phyloP scores from a whole-genome alignment of 2,329 filamentous ascomycete species.

The Hysterium pulicare region DNA sequence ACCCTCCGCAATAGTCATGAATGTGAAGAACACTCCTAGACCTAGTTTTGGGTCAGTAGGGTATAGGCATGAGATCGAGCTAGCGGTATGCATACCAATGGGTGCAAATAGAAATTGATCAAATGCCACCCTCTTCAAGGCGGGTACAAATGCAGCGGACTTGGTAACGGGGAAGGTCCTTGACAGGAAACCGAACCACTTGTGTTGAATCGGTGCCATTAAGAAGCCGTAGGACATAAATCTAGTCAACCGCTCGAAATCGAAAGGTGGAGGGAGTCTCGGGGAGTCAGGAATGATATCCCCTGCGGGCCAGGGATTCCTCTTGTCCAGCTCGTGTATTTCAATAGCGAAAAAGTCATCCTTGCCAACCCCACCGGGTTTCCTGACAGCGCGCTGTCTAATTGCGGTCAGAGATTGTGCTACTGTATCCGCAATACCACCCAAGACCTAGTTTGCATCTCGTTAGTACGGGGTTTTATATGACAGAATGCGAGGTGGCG shows the following conservation, averaged over 20 bases:
- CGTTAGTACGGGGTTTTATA: conserved; percentile 10
- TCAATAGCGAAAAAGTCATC: conserved; percentile 79
- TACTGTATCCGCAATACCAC: conserved; percentile 93
- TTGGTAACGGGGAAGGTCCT: conserved; percentile 81
- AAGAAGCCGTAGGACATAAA: conserved; percentile 98
- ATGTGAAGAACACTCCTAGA: conserved; percentile 85
- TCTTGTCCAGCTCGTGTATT: conserved; percentile 80
- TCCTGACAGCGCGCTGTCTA: conserved; percentile 63
- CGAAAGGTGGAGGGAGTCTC: conserved; percentile 74
- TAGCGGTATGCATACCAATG: conserved; percentile 56
- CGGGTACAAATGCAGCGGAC: conserved; percentile 67
- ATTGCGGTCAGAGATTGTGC: conserved; percentile 89
- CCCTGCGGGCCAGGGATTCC: conserved; percentile 63
- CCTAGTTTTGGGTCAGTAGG: conserved; percentile 41
- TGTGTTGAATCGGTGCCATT: conserved; percentile 93
- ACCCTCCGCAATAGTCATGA: conserved; percentile 94
- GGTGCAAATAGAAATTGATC: conserved; percentile 95
- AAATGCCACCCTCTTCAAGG: conserved; percentile 84
- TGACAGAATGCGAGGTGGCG: neutral
- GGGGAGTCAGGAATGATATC: conserved; percentile 65
- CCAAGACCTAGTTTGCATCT: conserved; percentile 59
- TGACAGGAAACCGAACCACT: conserved; percentile 89
- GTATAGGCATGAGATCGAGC: neutral
- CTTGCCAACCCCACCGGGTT: conserved; percentile 57
- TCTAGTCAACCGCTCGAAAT: conserved; percentile 88